Conservation (phyloP, 1,284 basidiomycete species). For the Trametes hirsuta region DNA sequence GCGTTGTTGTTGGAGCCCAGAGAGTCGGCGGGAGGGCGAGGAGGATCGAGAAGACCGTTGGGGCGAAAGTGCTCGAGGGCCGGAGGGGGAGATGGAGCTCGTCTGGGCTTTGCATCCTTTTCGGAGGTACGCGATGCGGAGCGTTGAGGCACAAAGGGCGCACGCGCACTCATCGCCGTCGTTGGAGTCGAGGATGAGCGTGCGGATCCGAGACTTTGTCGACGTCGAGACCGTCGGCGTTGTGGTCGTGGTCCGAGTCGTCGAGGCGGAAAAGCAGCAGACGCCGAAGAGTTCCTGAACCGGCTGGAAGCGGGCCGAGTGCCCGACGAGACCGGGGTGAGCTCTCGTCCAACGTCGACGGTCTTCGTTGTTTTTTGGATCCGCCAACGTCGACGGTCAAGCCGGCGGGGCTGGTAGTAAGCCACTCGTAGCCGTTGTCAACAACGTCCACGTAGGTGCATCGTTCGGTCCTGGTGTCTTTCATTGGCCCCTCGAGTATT, state of each 20-base stretch:
- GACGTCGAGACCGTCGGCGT: background rate
- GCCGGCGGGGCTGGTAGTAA: too few species aligned
- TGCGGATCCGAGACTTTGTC: background rate
- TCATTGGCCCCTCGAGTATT: too few species aligned
- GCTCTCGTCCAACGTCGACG: too few species aligned
- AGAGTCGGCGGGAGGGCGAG: background rate
- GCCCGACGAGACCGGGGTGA: too few species aligned
- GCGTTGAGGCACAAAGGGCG: constrained; percentile 23
- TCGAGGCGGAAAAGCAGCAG: background rate
- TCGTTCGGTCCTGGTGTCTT: too few species aligned
- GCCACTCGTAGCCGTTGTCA: too few species aligned
- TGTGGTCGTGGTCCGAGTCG: background rate
- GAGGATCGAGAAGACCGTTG: constrained; percentile 18
- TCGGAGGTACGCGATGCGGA: constrained; percentile 9
- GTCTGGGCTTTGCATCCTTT: background rate
- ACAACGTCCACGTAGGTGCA: too few species aligned
- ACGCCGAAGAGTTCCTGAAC: background rate
- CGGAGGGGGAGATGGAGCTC: constrained; percentile 1
- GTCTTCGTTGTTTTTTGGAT: too few species aligned
- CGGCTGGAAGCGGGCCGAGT: background rate
- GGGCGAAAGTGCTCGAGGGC: constrained; percentile 17
- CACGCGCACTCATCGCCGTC: constrained; percentile 21
- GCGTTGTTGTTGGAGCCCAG: background rate
- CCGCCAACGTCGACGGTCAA: too few species aligned
- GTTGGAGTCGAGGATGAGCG: too few species aligned